Evolutionary conservation across 1,284 basidiomycete species (phyloP).

Genomic region (Xanthoconium separans): DNA sequence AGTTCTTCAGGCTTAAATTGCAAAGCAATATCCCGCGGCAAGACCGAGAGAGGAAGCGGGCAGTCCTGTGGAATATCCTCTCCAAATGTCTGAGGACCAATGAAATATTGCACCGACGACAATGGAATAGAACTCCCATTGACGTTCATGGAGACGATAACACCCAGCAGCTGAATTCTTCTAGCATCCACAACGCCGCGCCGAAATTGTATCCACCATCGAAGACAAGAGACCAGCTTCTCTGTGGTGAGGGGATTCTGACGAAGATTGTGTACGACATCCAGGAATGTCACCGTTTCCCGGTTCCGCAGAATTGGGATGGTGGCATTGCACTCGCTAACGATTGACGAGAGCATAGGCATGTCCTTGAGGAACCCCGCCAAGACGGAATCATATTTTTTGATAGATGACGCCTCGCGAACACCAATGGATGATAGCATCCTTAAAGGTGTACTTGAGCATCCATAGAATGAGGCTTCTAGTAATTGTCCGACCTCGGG

Average conservation of each 20-base stretch:
- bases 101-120: constrained; percentile 1
- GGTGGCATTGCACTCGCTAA: constrained; percentile 47
- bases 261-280: constrained; percentile 79
- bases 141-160: background rate
- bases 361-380: constrained; percentile 78
- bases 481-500: constrained; percentile 70
- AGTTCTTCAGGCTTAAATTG: no score
- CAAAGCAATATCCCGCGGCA: no score
- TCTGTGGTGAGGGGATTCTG: constrained; percentile 63
- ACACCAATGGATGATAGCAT: constrained; percentile 83
- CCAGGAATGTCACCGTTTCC: constrained; percentile 79
- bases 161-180: background rate
- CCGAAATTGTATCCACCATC: constrained; percentile 78
- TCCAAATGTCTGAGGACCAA: background rate
- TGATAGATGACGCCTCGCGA: constrained; percentile 64
- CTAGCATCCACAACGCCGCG: background rate
- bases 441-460: constrained; percentile 53
- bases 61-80: constrained; percentile 22
- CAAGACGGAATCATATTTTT: constrained; percentile 73
- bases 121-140: background rate
- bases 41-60: no score
- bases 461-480: constrained; percentile 79
- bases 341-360: constrained; percentile 69
- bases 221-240: constrained; percentile 81
- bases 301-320: constrained; percentile 61